These are phyloP conservation scores for Uronychia binucleata DNA, from an alignment of 73 alveolate genomes.

Conservation along the genomic window DNA sequence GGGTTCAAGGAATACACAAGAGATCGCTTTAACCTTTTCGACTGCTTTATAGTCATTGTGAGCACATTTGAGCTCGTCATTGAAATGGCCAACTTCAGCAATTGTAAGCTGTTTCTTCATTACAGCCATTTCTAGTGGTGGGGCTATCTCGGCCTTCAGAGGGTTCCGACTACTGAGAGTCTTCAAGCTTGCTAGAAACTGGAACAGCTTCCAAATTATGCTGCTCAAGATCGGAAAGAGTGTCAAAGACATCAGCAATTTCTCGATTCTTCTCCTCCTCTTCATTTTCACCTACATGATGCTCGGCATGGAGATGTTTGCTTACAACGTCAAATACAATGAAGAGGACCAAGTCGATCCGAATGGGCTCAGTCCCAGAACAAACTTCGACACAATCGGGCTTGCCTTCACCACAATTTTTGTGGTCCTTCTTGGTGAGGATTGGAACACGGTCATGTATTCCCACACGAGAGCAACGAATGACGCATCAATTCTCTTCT, in stretches of 20 bases:
- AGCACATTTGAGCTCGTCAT: too few species aligned
- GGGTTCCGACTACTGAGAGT: slow-evolving; percentile 25
- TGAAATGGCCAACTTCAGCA: too few species aligned
- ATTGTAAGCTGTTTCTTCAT: too few species aligned
- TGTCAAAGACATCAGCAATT: slow-evolving; percentile 29
- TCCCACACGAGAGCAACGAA: not conserved
- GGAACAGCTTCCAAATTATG: slow-evolving; percentile 31
- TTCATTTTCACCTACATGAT: slow-evolving; percentile 9
- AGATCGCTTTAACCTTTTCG: slow-evolving; percentile 43
- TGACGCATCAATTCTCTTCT: too few species aligned
- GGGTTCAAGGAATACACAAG: slow-evolving; percentile 17
- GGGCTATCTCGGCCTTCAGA: slow-evolving; percentile 40
- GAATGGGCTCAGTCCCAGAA: slow-evolving; percentile 17
- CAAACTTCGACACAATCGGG: slow-evolving; percentile 12
- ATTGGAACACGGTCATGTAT: slow-evolving; percentile 3
- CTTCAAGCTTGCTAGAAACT: slow-evolving; percentile 20
- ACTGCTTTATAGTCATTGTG: slow-evolving; percentile 68
- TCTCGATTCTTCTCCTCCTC: slow-evolving; percentile 11
- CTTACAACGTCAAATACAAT: slow-evolving; percentile 34
- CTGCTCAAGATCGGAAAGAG: slow-evolving; percentile 19
- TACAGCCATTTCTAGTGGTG: slow-evolving; percentile 6
- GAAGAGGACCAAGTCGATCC: not conserved
- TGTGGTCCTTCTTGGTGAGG: slow-evolving; percentile 19
- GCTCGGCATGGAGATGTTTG: slow-evolving; percentile 45
- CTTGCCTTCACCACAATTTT: slow-evolving; percentile 22